These are phyloP conservation scores for Dicorynia guianensis DNA, from an alignment of 306 rosid genomes.

Conservation along the genomic window DNA sequence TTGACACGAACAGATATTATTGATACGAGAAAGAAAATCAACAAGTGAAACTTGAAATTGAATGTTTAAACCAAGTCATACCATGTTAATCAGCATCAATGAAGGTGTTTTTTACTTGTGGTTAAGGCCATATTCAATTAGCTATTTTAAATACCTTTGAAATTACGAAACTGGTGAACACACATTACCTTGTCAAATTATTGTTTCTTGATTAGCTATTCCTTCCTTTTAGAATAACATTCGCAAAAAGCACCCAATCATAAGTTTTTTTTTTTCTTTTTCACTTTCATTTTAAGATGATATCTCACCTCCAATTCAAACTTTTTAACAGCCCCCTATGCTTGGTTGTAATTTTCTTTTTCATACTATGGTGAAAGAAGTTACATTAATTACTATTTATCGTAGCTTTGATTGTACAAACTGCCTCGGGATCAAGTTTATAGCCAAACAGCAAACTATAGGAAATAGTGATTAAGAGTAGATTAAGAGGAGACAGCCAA, in stretches of 20 bases:
- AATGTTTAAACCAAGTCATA: not conserved
- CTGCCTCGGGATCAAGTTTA: too few relatives aligned
- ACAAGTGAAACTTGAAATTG: not conserved
- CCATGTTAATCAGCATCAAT: not conserved
- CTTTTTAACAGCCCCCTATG: too few relatives aligned
- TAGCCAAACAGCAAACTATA: too few relatives aligned
- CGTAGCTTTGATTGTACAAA: too few relatives aligned
- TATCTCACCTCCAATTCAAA: too few relatives aligned
- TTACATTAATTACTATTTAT: too few relatives aligned
- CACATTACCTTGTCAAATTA: not conserved
- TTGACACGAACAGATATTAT: not conserved
- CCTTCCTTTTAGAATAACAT: not conserved
- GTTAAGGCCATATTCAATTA: not conserved
- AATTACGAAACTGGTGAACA: not conserved
- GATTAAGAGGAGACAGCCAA: too few relatives aligned
- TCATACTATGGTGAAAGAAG: too few relatives aligned
- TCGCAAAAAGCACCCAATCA: not conserved
- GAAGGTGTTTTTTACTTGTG: conserved; percentile 19
- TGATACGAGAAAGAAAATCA: not conserved
- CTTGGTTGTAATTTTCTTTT: too few relatives aligned
- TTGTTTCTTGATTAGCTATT: not conserved
- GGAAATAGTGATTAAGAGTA: too few relatives aligned
- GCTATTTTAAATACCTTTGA: not conserved
- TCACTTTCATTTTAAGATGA: too few relatives aligned
- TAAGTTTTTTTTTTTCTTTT: not conserved